These are phyloP conservation scores for Mucor velutinosus DNA, from an alignment of 371 early-diverging fungal species.

Conservation along the genomic window DNA sequence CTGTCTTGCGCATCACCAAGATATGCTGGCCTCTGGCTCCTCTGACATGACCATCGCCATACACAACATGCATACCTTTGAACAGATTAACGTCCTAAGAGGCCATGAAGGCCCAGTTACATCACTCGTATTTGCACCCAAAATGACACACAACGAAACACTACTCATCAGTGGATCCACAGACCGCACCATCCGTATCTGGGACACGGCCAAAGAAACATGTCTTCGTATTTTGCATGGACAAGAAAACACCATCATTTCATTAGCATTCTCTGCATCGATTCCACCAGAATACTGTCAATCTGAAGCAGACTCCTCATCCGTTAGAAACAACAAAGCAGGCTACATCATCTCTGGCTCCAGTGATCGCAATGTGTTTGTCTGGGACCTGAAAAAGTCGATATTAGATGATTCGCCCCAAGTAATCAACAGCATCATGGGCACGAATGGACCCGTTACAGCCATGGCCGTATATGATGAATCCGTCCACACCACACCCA, in stretches of 20 bases:
- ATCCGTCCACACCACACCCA: background rate
- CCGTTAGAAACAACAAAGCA: constrained; percentile 7
- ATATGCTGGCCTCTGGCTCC: constrained; percentile 74
- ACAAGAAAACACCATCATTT: constrained; percentile 25
- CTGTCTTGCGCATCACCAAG: constrained; percentile 68
- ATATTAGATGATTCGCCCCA: constrained; percentile 2
- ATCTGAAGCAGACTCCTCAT: background rate
- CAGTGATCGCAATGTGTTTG: constrained; percentile 24
- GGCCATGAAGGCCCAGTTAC: constrained; percentile 27
- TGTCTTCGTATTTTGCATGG: constrained; percentile 41
- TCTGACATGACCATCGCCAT: constrained; percentile 60
- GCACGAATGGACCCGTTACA: constrained; percentile 20
- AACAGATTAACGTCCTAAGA: background rate
- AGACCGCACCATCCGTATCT: constrained; percentile 78
- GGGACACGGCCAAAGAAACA: constrained; percentile 55
- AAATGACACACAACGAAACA: background rate
- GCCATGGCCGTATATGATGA: constrained; percentile 23
- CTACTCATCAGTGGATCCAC: constrained; percentile 69
- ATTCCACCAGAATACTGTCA: constrained; percentile 5
- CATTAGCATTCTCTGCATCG: background rate
- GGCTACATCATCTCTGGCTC: constrained; percentile 26
- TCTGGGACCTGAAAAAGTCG: constrained; percentile 25
- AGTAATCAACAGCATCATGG: constrained; percentile 22
- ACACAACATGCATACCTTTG: constrained; percentile 3
- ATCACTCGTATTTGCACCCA: constrained; percentile 5